These are phyloP conservation scores for Mixia osmundae DNA, from an alignment of 1,284 basidiomycete species.

Conservation along the genomic window DNA sequence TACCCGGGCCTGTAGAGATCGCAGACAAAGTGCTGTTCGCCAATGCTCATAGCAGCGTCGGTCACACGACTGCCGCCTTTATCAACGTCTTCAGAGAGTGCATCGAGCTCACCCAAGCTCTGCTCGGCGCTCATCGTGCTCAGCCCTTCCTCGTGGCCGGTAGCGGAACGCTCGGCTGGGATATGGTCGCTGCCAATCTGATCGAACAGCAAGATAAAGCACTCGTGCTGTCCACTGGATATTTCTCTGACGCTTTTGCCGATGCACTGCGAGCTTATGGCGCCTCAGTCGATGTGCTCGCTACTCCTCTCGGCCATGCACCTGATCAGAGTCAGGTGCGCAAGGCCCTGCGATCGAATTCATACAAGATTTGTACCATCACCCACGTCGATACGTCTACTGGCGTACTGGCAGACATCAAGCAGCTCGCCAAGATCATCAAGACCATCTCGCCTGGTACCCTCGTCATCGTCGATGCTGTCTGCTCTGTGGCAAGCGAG, in stretches of 20 bases:
- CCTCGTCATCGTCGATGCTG: constrained; percentile 66
- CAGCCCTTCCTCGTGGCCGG: constrained; percentile 83
- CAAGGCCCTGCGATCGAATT: constrained; percentile 47
- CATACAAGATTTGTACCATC: constrained; percentile 67
- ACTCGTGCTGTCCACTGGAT: constrained; percentile 54
- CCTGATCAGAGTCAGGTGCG: constrained; percentile 40
- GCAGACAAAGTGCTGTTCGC: constrained; percentile 37
- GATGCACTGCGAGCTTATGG: constrained; percentile 58
- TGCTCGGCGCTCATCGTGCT: constrained; percentile 46
- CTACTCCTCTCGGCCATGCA: constrained; percentile 54
- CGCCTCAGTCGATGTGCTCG: constrained; percentile 65
- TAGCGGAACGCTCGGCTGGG: constrained; percentile 85
- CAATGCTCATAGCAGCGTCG: constrained; percentile 27
- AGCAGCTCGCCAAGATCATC: constrained; percentile 51
- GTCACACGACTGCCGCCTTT: constrained; percentile 79
- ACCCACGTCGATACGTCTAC: constrained; percentile 41
- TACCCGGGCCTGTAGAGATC: constrained; percentile 62
- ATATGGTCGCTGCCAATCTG: constrained; percentile 24
- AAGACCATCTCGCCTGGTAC: constrained; percentile 61
- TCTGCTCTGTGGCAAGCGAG: constrained; percentile 88
- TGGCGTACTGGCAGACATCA: constrained; percentile 67
- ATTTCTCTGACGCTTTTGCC: constrained; percentile 65
- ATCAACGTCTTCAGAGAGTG: constrained; percentile 48
- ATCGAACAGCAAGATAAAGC: constrained; percentile 52
- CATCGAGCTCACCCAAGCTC: constrained; percentile 26